These are phyloP conservation scores for Epichloe hybrida DNA, from an alignment of 2,329 filamentous ascomycete genomes.

Conservation along the genomic window DNA sequence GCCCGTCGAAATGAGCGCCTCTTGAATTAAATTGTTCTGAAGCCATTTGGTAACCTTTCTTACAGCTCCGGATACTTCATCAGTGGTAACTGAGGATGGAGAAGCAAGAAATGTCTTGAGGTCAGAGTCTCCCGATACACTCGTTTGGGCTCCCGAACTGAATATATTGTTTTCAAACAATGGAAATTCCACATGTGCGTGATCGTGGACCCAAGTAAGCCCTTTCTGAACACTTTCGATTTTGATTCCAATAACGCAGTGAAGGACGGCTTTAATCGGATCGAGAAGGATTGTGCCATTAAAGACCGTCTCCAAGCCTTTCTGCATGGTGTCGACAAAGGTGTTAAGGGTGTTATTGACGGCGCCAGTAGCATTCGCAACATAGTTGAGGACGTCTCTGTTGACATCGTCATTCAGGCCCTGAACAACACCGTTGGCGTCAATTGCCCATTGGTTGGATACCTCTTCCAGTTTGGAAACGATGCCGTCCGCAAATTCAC, in stretches of 20 bases:
- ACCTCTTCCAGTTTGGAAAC: constrained; percentile 58
- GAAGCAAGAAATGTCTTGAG: constrained; percentile 64
- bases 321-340: constrained; percentile 64
- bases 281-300: constrained; percentile 68
- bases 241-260: constrained; percentile 82
- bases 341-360: constrained; percentile 75
- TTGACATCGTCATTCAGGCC: constrained; percentile 69
- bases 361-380: constrained; percentile 67
- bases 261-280: constrained; percentile 65
- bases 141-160: constrained; percentile 58
- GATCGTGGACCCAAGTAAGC: constrained; percentile 79
- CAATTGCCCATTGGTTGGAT: constrained; percentile 61
- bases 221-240: constrained; percentile 72
- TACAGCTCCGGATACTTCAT: constrained; percentile 71
- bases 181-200: constrained; percentile 75
- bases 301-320: constrained; percentile 63
- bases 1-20: constrained; percentile 65
- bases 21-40: constrained; percentile 52
- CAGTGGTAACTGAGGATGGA: constrained; percentile 57
- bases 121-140: constrained; percentile 42
- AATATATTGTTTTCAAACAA: constrained; percentile 68
- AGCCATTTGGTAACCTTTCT: constrained; percentile 55
- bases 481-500: constrained; percentile 66
- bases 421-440: constrained; percentile 59
- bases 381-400: constrained; percentile 72